Evolutionary conservation across 2,329 filamentous ascomycete species (phyloP).

Genomic region (Zymoseptoria crescenta): DNA sequence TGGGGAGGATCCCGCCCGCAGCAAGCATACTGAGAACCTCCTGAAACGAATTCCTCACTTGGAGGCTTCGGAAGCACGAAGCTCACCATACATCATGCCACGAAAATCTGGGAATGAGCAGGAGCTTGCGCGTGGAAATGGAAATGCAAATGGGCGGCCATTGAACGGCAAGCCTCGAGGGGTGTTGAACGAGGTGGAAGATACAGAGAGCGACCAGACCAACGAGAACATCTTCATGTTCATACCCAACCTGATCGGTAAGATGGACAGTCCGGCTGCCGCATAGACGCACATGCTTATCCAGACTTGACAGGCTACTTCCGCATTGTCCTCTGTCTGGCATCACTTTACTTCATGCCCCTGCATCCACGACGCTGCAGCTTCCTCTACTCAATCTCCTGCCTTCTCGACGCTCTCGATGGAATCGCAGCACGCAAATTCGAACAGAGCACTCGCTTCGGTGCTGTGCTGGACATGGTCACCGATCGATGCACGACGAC

Average conservation of each 20-base stretch:
- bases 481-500: slow-evolving; percentile 96
- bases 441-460: slow-evolving; percentile 90
- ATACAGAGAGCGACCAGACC: slow-evolving; percentile 12
- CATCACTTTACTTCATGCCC: slow-evolving; percentile 98
- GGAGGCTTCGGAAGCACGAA: not conserved
- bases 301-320: slow-evolving; percentile 36
- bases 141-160: slow-evolving; percentile 6
- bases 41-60: not conserved
- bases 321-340: slow-evolving; percentile 57
- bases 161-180: slow-evolving; percentile 18
- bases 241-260: slow-evolving; percentile 46
- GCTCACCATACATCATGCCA: not conserved
- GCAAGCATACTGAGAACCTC: not conserved
- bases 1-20: not conserved
- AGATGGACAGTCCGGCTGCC: slow-evolving; percentile 5
- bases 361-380: slow-evolving; percentile 95
- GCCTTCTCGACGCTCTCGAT: slow-evolving; percentile 89
- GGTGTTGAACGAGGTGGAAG: slow-evolving; percentile 1
- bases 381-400: slow-evolving; percentile 84
- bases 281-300: not conserved
- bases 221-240: slow-evolving; percentile 49
- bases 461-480: slow-evolving; percentile 97
- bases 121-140: slow-evolving; percentile 11
- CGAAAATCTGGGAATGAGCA: slow-evolving; percentile 7
- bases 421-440: slow-evolving; percentile 82